phyloP scores from a whole-genome alignment of 2,329 filamentous ascomycete species.

The Aspergillus tamarii region DNA sequence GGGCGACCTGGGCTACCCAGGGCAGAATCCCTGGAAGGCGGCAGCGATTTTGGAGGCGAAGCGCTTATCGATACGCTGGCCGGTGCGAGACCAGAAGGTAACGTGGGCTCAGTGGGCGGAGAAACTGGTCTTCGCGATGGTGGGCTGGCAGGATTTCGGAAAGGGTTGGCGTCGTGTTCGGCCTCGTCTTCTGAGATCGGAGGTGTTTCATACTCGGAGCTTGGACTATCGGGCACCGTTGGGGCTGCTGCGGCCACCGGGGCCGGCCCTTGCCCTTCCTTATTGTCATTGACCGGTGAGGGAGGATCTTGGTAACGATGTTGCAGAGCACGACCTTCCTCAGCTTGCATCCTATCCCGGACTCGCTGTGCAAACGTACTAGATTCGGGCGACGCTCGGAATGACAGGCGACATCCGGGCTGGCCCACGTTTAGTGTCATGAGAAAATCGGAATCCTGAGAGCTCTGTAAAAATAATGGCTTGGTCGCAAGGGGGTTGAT shows the following conservation, averaged over 20 bases:
- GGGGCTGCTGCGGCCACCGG: not conserved
- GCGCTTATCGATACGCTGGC: conserved; percentile 23
- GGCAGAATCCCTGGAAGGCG: conserved; percentile 15
- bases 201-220: conserved; percentile 32
- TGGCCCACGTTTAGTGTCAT: conserved; percentile 34
- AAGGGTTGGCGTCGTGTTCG: conserved; percentile 29
- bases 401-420: conserved; percentile 42
- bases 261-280: conserved; percentile 15
- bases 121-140: conserved; percentile 21
- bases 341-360: conserved; percentile 56
- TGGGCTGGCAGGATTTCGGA: conserved; percentile 32
- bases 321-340: conserved; percentile 56
- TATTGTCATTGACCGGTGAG: conserved; percentile 32
- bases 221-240: conserved; percentile 26
- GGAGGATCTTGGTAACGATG: conserved; percentile 41
- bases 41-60: conserved; percentile 22
- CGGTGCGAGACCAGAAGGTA: conserved; percentile 28
- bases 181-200: conserved; percentile 30
- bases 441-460: conserved; percentile 43
- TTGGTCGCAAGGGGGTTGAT: conserved; percentile 26
- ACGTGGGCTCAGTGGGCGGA: conserved; percentile 29
- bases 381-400: conserved; percentile 42
- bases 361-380: conserved; percentile 51
- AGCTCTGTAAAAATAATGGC: conserved; percentile 36
- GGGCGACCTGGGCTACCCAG: conserved; percentile 18